Conservation (phyloP, 208 protist genomes). For the Acanthamoeba triangularis region DNA sequence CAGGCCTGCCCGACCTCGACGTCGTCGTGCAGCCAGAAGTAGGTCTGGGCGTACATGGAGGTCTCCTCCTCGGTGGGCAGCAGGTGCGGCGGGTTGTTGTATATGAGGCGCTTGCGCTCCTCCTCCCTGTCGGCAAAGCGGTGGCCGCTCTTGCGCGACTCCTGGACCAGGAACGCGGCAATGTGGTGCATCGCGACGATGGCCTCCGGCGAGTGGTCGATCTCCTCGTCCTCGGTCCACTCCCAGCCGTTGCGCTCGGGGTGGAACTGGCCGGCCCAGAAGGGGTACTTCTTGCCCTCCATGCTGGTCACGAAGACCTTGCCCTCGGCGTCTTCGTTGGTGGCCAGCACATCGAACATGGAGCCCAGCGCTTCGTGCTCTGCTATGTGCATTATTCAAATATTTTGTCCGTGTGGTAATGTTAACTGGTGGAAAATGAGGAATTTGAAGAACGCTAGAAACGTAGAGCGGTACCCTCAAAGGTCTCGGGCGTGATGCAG, state of each 20-base stretch:
- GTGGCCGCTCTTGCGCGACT: constrained; percentile 84
- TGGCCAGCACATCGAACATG: constrained; percentile 83
- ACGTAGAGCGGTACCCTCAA: not conserved
- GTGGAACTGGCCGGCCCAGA: constrained; percentile 87
- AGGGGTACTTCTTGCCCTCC: constrained; percentile 83
- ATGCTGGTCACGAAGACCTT: constrained; percentile 84
- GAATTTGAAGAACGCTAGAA: constrained; percentile 39
- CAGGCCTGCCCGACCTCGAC: not conserved
- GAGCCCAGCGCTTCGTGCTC: not conserved
- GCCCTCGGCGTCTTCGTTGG: constrained; percentile 84
- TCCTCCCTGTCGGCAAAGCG: constrained; percentile 45
- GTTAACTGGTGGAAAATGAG: too few species aligned
- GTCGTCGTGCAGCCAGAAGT: not conserved
- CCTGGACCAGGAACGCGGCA: constrained; percentile 84
- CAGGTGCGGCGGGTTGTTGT: constrained; percentile 23
- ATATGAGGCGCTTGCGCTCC: constrained; percentile 29
- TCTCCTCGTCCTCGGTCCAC: constrained; percentile 81
- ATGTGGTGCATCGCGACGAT: constrained; percentile 80
- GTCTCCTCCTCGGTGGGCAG: not conserved
- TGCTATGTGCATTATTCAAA: too few species aligned
- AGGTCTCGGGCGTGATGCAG: constrained; percentile 78
- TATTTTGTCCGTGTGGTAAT: too few species aligned
- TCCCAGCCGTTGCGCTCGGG: constrained; percentile 86
- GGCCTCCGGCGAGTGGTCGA: constrained; percentile 83
- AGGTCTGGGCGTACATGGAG: not conserved